phyloP scores from a whole-genome alignment of 2,329 filamentous ascomycete genomes.

The Aspergillus brasiliensis region DNA sequence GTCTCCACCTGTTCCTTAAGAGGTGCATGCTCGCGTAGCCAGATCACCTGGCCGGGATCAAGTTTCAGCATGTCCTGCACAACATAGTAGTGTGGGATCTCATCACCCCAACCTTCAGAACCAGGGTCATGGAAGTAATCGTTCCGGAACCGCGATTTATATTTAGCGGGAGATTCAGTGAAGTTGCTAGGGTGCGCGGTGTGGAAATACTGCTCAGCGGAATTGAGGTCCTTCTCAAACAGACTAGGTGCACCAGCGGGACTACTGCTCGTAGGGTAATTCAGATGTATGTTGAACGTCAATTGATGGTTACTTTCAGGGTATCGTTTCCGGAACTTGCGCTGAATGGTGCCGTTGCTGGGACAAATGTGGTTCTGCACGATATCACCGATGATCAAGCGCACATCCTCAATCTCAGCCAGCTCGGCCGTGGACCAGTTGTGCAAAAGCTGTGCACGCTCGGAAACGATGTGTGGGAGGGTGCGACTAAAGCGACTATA shows the following conservation, averaged over 20 bases:
- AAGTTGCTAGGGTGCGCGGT: conserved; percentile 23
- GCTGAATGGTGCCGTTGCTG: conserved; percentile 61
- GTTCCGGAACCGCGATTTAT: conserved; percentile 51
- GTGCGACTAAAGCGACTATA: conserved; percentile 55
- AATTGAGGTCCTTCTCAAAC: conserved; percentile 12
- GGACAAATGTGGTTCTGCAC: conserved; percentile 62
- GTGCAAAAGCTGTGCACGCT: conserved; percentile 59
- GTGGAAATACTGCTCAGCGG: conserved; percentile 26
- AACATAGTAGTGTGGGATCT: conserved; percentile 64
- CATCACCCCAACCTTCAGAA: conserved; percentile 66
- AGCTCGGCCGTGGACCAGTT: conserved; percentile 60
- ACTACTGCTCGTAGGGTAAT: conserved; percentile 43
- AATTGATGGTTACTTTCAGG: conserved; percentile 53
- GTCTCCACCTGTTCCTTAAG: conserved; percentile 60
- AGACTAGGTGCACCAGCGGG: conserved; percentile 3
- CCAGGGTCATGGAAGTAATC: conserved; percentile 56
- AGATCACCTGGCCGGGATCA: conserved; percentile 61
- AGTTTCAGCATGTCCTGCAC: conserved; percentile 67
- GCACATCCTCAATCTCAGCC: conserved; percentile 62
- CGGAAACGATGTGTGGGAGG: conserved; percentile 49
- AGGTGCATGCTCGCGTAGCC: conserved; percentile 58
- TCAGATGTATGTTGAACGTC: conserved; percentile 56
- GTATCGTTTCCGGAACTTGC: conserved; percentile 60
- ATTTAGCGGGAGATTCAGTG: conserved; percentile 35
- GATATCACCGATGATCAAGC: conserved; percentile 57